Conservation (phyloP, 2,329 filamentous ascomycete species). For the Verruconis gallopava region DNA sequence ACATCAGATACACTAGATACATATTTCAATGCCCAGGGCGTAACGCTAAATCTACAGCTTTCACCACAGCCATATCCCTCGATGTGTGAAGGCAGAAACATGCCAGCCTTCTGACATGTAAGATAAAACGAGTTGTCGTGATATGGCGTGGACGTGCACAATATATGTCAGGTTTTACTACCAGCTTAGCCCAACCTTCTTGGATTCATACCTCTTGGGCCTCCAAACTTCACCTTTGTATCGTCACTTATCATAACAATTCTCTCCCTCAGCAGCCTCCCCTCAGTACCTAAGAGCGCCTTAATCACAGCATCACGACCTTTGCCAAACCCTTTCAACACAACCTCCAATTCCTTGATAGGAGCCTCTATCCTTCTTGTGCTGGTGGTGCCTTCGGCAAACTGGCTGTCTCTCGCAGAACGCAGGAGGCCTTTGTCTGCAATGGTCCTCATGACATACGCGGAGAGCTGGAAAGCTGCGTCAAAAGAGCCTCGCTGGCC, state of each 20-base stretch:
- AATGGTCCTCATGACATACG: conserved; percentile 72
- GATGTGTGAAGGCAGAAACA: too few relatives aligned
- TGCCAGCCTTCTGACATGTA: too few relatives aligned
- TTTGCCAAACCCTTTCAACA: conserved; percentile 71
- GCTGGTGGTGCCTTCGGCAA: neutral
- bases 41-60: too few relatives aligned
- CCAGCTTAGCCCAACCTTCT: conserved; percentile 50
- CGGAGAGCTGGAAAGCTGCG: conserved; percentile 77
- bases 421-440: conserved; percentile 67
- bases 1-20: too few relatives aligned
- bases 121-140: too few relatives aligned
- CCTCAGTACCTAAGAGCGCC: conserved; percentile 76
- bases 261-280: conserved; percentile 57
- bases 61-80: too few relatives aligned
- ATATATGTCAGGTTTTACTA: too few relatives aligned
- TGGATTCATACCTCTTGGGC: conserved; percentile 70
- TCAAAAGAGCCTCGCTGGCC: conserved; percentile 71
- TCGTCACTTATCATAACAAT: conserved; percentile 72
- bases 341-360: conserved; percentile 65
- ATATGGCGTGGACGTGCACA: too few relatives aligned
- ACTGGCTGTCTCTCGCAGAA: conserved; percentile 25
- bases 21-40: too few relatives aligned
- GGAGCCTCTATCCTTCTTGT: conserved; percentile 3
- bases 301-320: conserved; percentile 85
- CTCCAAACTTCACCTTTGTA: conserved; percentile 91